Conservation (phyloP, 768 basidiomycete genomes). For the Amanita subjunquillea region DNA sequence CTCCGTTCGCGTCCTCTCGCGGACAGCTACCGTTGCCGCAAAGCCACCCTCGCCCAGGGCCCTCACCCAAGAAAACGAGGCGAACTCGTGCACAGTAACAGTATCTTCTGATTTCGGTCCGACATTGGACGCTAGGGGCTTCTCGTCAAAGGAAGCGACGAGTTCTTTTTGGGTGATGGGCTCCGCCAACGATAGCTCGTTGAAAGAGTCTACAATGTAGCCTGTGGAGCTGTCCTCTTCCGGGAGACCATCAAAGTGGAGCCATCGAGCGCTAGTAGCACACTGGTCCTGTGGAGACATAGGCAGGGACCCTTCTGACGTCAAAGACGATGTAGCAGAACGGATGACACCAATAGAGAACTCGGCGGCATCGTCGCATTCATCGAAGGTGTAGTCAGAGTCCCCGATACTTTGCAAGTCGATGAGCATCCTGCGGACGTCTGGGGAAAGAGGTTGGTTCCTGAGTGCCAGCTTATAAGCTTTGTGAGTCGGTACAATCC, state of each 20-base stretch:
- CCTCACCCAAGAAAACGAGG: slow-evolving; percentile 3
- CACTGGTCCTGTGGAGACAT: neutral
- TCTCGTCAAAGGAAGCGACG: neutral
- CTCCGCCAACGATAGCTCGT: neutral
- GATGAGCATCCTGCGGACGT: slow-evolving; percentile 1
- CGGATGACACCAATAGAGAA: neutral
- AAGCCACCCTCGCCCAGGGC: slow-evolving; percentile 2
- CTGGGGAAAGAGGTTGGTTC: slow-evolving; percentile 1
- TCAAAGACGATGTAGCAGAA: slow-evolving; percentile 2
- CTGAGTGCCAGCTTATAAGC: neutral
- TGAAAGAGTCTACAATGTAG: neutral
- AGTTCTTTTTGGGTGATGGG: neutral
- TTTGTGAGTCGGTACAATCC: neutral
- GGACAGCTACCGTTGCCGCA: slow-evolving; percentile 3
- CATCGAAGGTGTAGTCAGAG: neutral
- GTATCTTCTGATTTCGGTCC: neutral
- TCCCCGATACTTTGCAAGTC: neutral
- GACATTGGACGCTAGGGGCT: neutral
- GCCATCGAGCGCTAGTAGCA: neutral
- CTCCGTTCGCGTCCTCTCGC: neutral
- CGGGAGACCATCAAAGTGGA: neutral
- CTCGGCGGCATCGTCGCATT: neutral
- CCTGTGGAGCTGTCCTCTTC: neutral
- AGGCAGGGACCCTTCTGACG: neutral
- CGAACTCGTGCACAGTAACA: neutral